These are phyloP conservation scores for Aspergillus diversus DNA, from an alignment of 495 filamentous ascomycete species.

Conservation along the genomic window DNA sequence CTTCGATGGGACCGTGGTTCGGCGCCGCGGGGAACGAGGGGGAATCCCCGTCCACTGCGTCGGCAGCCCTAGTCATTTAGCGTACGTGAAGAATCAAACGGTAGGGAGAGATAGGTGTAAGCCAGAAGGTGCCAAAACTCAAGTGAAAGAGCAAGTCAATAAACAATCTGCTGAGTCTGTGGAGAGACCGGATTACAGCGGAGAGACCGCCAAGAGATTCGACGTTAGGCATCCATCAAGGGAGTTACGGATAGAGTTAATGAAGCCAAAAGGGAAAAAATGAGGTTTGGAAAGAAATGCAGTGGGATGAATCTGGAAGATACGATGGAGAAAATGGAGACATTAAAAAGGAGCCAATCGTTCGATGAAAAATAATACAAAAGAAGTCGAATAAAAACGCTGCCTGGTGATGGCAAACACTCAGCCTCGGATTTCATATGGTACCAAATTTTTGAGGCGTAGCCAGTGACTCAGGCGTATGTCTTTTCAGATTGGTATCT, in stretches of 20 bases:
- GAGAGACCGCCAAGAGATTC: conserved; percentile 20
- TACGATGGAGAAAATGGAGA: background rate
- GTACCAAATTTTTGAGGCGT: background rate
- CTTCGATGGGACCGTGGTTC: conserved; percentile 62
- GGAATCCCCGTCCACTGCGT: conserved; percentile 27
- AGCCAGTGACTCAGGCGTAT: conserved; percentile 5
- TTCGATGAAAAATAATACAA: background rate
- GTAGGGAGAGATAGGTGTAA: conserved; percentile 5
- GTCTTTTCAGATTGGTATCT: conserved; percentile 44
- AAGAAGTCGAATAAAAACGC: conserved; percentile 18
- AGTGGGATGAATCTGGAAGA: background rate
- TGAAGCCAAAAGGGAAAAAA: background rate
- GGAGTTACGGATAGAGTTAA: background rate
- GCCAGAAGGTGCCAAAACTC: background rate
- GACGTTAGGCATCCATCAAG: conserved; percentile 18
- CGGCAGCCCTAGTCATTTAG: conserved; percentile 33
- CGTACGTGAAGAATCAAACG: background rate
- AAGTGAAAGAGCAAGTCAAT: conserved; percentile 13
- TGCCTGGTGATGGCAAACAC: conserved; percentile 24
- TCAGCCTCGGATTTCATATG: background rate
- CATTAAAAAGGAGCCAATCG: conserved; percentile 1
- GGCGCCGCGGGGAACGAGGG: conserved; percentile 30
- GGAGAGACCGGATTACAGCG: conserved; percentile 26
- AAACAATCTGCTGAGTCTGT: conserved; percentile 17
- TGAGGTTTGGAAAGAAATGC: background rate